Evolutionary conservation across 345 rosid species (phyloP), one percentile per base, ranked within the genome.

Genomic region (Sonneratia alba): DNA sequence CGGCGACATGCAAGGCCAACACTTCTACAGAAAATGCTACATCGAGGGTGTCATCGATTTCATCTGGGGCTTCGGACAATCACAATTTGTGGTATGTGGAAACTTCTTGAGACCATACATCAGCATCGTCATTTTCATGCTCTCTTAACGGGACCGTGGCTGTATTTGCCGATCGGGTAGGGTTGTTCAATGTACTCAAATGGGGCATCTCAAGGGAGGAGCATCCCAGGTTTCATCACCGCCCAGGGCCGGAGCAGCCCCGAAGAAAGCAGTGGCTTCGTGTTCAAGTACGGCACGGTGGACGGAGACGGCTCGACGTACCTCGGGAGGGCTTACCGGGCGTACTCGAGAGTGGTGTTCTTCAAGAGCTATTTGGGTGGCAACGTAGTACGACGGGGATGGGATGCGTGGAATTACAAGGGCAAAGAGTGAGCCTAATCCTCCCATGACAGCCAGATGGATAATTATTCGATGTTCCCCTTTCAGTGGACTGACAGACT

Each of bases 301-400:
- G 2, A 3, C 4, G 85, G 81, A 8, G 4, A 47, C 19, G 85
- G 83, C 13, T 4, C 7, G 34, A 62, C 77, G 12, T 74, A 72
- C 37, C 71, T 82, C 0, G 89, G 89, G 45, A 76, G 86, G 74
- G 83, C 85, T 0, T 83, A 79, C 12, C 48, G 77, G 21, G 10
- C 5, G 3, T 86, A 64, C 71, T 74, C 89, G 2, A 76, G 79
- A 66, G 86, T 83, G 6, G 10, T 86, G 19, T 69, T 86, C 13
- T 27, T 68, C 22, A 5, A 66, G 0, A 71, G 80, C 13, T 0
- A 2, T 9, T 2, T 78, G 24, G 32, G 69, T 4, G 59, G 43
- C 5, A 13, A 37, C 0, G 69, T 83, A 2, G 1, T 32, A 32
- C 77, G 84, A 36, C 4, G 24, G 0, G 87, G 84, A 10, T 86